These are phyloP conservation scores for Tricholoma matsutake DNA, from an alignment of 768 basidiomycete genomes.

Conservation along the genomic window DNA sequence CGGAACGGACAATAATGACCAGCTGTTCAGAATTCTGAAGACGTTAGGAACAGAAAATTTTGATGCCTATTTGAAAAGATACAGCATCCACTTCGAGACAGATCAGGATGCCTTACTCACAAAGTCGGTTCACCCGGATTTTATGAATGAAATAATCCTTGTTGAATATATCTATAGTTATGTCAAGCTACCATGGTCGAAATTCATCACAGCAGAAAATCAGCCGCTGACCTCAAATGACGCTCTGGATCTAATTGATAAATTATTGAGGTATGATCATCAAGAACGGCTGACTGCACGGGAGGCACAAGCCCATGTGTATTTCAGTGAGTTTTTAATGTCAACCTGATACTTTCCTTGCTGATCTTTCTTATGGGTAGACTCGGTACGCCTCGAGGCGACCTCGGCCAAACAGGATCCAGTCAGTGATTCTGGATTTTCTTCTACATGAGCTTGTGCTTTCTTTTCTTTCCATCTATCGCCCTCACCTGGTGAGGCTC, in stretches of 20 bases:
- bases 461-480: slow-evolving; percentile 1
- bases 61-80: slow-evolving; percentile 55
- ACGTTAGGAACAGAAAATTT: slow-evolving; percentile 67
- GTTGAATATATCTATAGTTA: slow-evolving; percentile 35
- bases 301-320: slow-evolving; percentile 65
- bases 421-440: slow-evolving; percentile 49
- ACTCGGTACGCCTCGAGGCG: slow-evolving; percentile 47
- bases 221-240: slow-evolving; percentile 57
- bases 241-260: slow-evolving; percentile 64
- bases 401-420: slow-evolving; percentile 41
- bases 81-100: slow-evolving; percentile 65
- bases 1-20: slow-evolving; percentile 71
- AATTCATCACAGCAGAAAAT: slow-evolving; percentile 58
- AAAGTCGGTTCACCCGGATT: slow-evolving; percentile 31
- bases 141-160: not conserved
- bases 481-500: slow-evolving; percentile 1
- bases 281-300: slow-evolving; percentile 63
- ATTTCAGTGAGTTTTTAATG: slow-evolving; percentile 47
- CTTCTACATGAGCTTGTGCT: slow-evolving; percentile 28
- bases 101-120: slow-evolving; percentile 55
- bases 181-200: slow-evolving; percentile 61
- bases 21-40: slow-evolving; percentile 66
- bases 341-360: slow-evolving; percentile 2
- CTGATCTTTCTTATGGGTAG: slow-evolving; percentile 28
- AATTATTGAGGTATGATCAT: slow-evolving; percentile 66